phyloP scores from a whole-genome alignment of 805 yeast genomes.

The Wickerhamiella hasegawae region DNA sequence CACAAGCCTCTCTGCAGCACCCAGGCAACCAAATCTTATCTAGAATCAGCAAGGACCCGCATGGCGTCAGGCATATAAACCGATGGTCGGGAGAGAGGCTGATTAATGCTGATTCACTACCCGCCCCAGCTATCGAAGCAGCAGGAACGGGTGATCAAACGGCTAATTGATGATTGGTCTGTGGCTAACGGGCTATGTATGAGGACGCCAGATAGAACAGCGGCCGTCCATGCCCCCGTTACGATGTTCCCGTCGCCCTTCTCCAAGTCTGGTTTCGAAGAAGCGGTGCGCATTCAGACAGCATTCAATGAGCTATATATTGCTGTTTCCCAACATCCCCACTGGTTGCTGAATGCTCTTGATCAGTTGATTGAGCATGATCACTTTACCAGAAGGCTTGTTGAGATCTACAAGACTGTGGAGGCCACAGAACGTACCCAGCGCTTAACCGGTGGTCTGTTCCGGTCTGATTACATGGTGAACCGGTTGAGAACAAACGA shows the following conservation, averaged over 20 bases:
- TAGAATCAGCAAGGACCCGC: no score
- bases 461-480: constrained; percentile 79
- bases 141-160: constrained; percentile 12
- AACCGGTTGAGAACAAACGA: constrained; percentile 24
- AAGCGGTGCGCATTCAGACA: constrained; percentile 50
- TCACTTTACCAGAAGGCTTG: constrained; percentile 72
- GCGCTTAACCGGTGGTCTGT: constrained; percentile 61
- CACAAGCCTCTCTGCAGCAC: no score
- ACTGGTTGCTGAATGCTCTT: constrained; percentile 49
- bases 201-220: constrained; percentile 47
- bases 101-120: constrained; percentile 16
- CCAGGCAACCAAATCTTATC: no score
- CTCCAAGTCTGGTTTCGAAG: constrained; percentile 47
- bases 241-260: constrained; percentile 86
- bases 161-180: constrained; percentile 49
- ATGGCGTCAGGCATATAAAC: no score
- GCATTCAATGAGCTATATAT: constrained; percentile 62
- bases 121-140: constrained; percentile 15
- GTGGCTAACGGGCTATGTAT: constrained; percentile 68
- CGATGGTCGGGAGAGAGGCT: no score
- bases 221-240: constrained; percentile 57
- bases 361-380: constrained; percentile 34
- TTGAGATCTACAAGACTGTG: constrained; percentile 32
- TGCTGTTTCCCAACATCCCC: constrained; percentile 37
- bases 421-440: constrained; percentile 27